A percentile compares a stretch with the other conserved stretches of the same genome.
phyloP scores from a whole-genome alignment of 768 basidiomycete genomes.

The Lactarius sanguifluus region DNA sequence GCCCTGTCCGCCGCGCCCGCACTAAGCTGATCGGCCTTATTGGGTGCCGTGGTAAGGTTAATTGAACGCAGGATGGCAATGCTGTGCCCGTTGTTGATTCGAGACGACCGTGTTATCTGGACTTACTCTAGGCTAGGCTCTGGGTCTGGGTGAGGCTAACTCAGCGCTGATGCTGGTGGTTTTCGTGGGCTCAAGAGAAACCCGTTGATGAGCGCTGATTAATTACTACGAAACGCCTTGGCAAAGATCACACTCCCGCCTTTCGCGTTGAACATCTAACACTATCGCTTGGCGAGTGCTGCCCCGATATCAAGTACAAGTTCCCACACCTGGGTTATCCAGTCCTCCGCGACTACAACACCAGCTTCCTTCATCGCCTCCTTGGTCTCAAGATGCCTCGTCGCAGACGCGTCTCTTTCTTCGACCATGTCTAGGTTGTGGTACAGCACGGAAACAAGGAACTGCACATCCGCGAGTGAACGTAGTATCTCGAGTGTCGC shows the following conservation, averaged over 20 bases:
- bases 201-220: too few species aligned
- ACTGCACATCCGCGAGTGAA: slow-evolving; percentile 67
- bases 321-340: slow-evolving; percentile 55
- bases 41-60: too few species aligned
- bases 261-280: background rate
- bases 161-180: too few species aligned
- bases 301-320: slow-evolving; percentile 60
- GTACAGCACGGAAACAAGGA: slow-evolving; percentile 66
- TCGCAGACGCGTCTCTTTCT: slow-evolving; percentile 56
- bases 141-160: too few species aligned
- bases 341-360: slow-evolving; percentile 47
- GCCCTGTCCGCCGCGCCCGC: too few species aligned
- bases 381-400: slow-evolving; percentile 49
- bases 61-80: too few species aligned
- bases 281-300: slow-evolving; percentile 44
- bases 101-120: too few species aligned
- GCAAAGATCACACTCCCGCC: background rate
- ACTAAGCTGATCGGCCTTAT: too few species aligned
- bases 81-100: too few species aligned
- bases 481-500: slow-evolving; percentile 53
- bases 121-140: too few species aligned
- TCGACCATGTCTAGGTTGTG: slow-evolving; percentile 60
- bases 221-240: too few species aligned
- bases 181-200: too few species aligned
- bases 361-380: slow-evolving; percentile 45